These are phyloP conservation scores for Citrus glauca DNA, from an alignment of 345 rosid species.

Conservation along the genomic window DNA sequence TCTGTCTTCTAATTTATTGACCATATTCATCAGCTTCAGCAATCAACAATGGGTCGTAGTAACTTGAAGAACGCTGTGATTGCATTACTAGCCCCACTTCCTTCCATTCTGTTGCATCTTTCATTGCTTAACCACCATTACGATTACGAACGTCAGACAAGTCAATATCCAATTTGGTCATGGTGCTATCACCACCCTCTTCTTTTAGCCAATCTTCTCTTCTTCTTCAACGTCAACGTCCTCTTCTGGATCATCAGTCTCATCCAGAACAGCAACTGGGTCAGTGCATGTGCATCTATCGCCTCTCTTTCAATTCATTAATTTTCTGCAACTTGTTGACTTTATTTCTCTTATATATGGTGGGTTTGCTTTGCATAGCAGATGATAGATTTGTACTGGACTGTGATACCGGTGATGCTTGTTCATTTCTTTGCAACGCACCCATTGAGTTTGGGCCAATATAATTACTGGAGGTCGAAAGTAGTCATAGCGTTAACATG, in stretches of 20 bases:
- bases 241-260: conserved; percentile 85
- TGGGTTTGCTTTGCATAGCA: conserved; percentile 13
- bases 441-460: conserved; percentile 47
- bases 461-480: conserved; percentile 62
- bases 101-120: conserved; percentile 65
- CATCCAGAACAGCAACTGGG: conserved; percentile 86
- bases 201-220: conserved; percentile 67
- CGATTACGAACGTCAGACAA: background rate
- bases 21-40: too few relatives aligned
- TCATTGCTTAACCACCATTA: conserved; percentile 44
- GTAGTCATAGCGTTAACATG: conserved; percentile 57
- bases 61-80: conserved; percentile 57
- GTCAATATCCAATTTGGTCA: conserved; percentile 36
- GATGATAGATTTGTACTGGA: conserved; percentile 98
- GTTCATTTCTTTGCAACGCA: conserved; percentile 71
- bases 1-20: too few relatives aligned
- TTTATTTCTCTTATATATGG: background rate
- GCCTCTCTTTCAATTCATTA: background rate
- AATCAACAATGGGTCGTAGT: background rate
- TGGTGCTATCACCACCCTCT: conserved; percentile 88
- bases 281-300: conserved; percentile 12
- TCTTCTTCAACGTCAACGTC: conserved; percentile 90
- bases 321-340: background rate
- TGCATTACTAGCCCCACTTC: conserved; percentile 70
- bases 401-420: conserved; percentile 82